A percentile compares a stretch with the other conserved stretches of the same genome.
phyloP scores from a whole-genome alignment of 1,139 yeast species.

The Nadsonia starkeyi-henricii region DNA sequence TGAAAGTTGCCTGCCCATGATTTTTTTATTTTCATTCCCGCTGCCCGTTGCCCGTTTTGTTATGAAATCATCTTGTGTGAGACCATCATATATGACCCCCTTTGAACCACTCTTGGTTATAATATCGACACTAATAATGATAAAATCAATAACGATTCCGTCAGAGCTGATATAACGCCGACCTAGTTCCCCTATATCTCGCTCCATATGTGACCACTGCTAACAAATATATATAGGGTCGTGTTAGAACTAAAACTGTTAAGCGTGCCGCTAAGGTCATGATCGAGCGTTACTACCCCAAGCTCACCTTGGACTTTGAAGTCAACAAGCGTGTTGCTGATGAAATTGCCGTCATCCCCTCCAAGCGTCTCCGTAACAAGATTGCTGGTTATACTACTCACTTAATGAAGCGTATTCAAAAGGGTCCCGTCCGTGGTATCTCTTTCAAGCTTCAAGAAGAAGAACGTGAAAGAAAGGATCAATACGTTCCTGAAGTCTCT shows the following conservation, averaged over 20 bases:
- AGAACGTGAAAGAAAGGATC: conserved; percentile 99
- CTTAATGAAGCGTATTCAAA: conserved; percentile 99
- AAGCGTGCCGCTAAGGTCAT: conserved; percentile 99
- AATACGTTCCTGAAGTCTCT: conserved; percentile 99
- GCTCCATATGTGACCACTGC: too few species aligned
- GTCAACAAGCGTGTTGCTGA: conserved; percentile 99
- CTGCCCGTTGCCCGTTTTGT: too few species aligned
- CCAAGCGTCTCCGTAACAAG: conserved; percentile 99
- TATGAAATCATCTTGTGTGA: too few species aligned
- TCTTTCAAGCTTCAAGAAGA: conserved; percentile 99
- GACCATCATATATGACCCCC: too few species aligned
- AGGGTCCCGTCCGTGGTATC: conserved; percentile 99
- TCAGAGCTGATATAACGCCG: too few species aligned
- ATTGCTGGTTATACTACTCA: conserved; percentile 99
- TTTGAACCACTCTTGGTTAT: too few species aligned
- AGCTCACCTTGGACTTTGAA: conserved; percentile 98
- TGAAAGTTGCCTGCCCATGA: too few species aligned
- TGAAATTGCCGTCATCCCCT: conserved; percentile 97
- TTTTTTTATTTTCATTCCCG: too few species aligned
- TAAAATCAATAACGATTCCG: too few species aligned
- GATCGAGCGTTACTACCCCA: conserved; percentile 99
- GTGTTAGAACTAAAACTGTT: conserved; percentile 79
- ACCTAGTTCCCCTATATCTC: too few species aligned
- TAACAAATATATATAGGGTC: conserved; percentile 15
- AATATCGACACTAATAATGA: too few species aligned